These are phyloP conservation scores for Rhodotorula sp. DNA, from an alignment of 1,284 basidiomycete genomes.

Conservation along the genomic window DNA sequence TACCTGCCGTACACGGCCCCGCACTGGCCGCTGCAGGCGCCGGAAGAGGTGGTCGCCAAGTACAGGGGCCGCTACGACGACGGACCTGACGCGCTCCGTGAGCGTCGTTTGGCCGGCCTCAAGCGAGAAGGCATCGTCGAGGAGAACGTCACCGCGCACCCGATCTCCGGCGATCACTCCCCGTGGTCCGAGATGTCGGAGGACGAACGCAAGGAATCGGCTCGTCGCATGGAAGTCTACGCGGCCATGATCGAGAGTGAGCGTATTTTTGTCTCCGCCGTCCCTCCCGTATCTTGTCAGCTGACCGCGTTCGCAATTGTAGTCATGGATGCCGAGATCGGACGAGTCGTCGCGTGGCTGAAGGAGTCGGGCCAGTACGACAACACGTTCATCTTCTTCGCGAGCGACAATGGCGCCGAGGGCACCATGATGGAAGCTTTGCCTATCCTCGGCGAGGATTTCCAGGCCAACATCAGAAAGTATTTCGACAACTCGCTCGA, in stretches of 20 bases:
- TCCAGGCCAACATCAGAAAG: not conserved
- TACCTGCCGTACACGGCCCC: slow-evolving; percentile 5
- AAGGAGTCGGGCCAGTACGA: slow-evolving; percentile 1
- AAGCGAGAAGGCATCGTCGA: slow-evolving; percentile 2
- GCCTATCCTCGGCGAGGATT: slow-evolving; percentile 3
- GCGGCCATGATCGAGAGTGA: slow-evolving; percentile 3
- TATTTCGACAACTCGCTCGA: slow-evolving; percentile 5
- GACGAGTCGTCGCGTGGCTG: not conserved
- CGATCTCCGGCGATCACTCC: not conserved
- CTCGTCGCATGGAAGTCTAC: slow-evolving; percentile 3
- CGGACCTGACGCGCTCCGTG: slow-evolving; percentile 1
- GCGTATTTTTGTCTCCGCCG: not conserved
- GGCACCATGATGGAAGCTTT: not conserved
- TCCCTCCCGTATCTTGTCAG: not conserved
- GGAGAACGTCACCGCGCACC: not conserved
- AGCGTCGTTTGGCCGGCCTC: not conserved
- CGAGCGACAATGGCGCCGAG: slow-evolving; percentile 6
- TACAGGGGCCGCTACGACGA: slow-evolving; percentile 1
- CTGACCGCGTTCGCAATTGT: not conserved
- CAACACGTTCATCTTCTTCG: slow-evolving; percentile 2
- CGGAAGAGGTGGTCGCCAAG: slow-evolving; percentile 3
- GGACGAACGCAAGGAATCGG: not conserved
- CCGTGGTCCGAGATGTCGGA: slow-evolving; percentile 1
- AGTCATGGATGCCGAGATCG: slow-evolving; percentile 9
- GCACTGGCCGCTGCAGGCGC: slow-evolving; percentile 7